Conservation (phyloP, 2,329 filamentous ascomycete genomes). For the Cladophialophora chaetospira region DNA sequence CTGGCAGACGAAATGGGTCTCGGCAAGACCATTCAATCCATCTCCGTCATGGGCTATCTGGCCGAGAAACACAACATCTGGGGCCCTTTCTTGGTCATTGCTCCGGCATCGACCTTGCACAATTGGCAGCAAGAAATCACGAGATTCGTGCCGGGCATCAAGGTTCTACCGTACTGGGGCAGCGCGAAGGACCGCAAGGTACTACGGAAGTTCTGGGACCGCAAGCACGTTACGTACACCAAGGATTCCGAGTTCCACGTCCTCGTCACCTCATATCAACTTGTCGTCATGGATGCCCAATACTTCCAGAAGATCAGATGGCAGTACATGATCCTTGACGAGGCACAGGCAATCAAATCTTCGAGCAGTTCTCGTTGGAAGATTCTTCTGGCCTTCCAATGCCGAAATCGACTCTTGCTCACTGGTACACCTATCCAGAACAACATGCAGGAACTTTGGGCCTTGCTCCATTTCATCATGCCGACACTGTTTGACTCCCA, state of each 20-base stretch:
- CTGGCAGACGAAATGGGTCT: conserved; percentile 99
- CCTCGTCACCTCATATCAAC: conserved; percentile 92
- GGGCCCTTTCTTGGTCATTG: conserved; percentile 96
- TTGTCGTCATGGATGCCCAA: conserved; percentile 91
- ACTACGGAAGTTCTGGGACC: conserved; percentile 97
- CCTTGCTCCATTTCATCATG: conserved; percentile 98
- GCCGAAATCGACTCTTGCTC: conserved; percentile 87
- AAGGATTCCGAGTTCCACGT: conserved; percentile 95
- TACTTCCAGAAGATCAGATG: conserved; percentile 99
- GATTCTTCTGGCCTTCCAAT: conserved; percentile 88
- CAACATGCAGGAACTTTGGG: conserved; percentile 99
- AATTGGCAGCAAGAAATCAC: conserved; percentile 99
- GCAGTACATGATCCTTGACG: conserved; percentile 99
- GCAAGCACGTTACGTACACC: conserved; percentile 93
- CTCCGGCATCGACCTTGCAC: conserved; percentile 92
- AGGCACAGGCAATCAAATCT: conserved; percentile 98
- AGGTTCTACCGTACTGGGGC: conserved; percentile 97
- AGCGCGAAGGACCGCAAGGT: conserved; percentile 92
- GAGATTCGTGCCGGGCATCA: conserved; percentile 90
- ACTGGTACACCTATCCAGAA: conserved; percentile 99
- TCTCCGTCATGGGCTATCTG: conserved; percentile 98
- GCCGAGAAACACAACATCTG: conserved; percentile 97
- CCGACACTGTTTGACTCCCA: conserved; percentile 83
- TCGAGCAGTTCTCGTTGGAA: conserved; percentile 97
- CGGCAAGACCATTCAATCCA: conserved; percentile 97